Evolutionary conservation across 345 rosid species (phyloP), one percentile per base, ranked within the genome.

Genomic region (Brassica juncea): DNA sequence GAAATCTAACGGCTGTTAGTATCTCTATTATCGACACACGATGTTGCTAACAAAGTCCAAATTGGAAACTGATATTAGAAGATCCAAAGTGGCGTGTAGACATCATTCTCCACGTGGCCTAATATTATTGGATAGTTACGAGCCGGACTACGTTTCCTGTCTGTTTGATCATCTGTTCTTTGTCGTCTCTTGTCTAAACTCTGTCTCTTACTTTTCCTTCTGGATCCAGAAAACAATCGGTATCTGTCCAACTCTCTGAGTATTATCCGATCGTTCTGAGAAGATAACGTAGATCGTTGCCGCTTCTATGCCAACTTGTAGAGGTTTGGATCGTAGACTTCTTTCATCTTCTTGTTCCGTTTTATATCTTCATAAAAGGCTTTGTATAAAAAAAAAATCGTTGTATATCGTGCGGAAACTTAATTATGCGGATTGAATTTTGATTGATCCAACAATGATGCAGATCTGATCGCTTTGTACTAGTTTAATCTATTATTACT

Each of bases 321-420:
- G 68, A 85, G 88, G 89, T 87, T 72, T 64, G 78, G 70, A 66
- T 83, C 76, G 11, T 68, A 57, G 9, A 57, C 76, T 19, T 70
- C 57, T 49, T 8, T 73, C 25, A 35, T 31, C 32, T 25, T 6
- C 10, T 16, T 23, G 15, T 54, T 42, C 15, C 2, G n/a, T 21
- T 12, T 1, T 39, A 35, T 39, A 0, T 70, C 8, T 12, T 47
- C 11, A 0, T 11, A 3, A 39, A 27, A 27, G 30, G 30, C 30
- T 27, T 27, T 27, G 30, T 27, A 27, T 27, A 27, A 27, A 27
- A 27, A 27, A 23, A 37, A 42, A 42, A n/a, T 14, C 49, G 14
- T 47, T 47, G 23, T 16, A 6, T 15, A 52, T 52, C 4, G 21
- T 54, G 1, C 60, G 25, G 9, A 35, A 75, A 21, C 59, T 19